A percentile compares a stretch with the other conserved stretches of the same genome.
These are phyloP conservation scores for Micractinium conductrix DNA, from an alignment of 139 green algal species.

Conservation along the genomic window DNA sequence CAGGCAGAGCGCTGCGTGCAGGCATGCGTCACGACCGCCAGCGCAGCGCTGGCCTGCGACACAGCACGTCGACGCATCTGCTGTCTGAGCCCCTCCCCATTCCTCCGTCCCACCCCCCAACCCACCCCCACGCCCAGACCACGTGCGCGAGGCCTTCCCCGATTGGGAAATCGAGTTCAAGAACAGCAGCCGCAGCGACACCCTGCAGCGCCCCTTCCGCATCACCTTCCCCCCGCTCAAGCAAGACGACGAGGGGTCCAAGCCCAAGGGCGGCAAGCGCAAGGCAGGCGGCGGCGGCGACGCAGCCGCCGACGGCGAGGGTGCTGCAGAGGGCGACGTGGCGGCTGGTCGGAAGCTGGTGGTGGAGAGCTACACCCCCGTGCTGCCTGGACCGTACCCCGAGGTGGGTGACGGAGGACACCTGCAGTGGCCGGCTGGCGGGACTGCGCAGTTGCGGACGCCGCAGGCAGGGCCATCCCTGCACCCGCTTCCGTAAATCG, in stretches of 20 bases:
- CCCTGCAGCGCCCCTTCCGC: constrained; percentile 77
- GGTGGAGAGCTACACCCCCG: constrained; percentile 81
- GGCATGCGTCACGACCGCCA: too few species aligned
- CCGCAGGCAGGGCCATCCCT: too few species aligned
- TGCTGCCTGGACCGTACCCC: constrained; percentile 91
- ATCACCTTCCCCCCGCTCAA: constrained; percentile 80
- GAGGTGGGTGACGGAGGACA: too few species aligned
- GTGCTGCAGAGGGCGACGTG: background rate
- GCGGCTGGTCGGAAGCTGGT: constrained; percentile 53
- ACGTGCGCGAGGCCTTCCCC: constrained; percentile 90
- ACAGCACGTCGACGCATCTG: too few species aligned
- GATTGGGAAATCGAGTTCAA: constrained; percentile 67
- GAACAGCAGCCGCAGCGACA: constrained; percentile 24
- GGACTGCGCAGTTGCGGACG: too few species aligned
- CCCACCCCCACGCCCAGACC: constrained; percentile 47
- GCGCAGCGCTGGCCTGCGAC: too few species aligned
- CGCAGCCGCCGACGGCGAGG: background rate
- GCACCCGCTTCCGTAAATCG: too few species aligned
- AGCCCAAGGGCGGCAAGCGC: constrained; percentile 35
- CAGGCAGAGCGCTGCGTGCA: too few species aligned
- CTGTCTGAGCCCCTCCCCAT: too few species aligned
- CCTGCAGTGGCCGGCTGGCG: too few species aligned
- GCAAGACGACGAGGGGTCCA: constrained; percentile 14
- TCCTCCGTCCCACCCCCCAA: too few species aligned
- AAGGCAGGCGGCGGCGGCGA: constrained; percentile 30